Evolutionary conservation across 768 basidiomycete genomes (phyloP).

Genomic region (Omphalotus guepiniiformis): DNA sequence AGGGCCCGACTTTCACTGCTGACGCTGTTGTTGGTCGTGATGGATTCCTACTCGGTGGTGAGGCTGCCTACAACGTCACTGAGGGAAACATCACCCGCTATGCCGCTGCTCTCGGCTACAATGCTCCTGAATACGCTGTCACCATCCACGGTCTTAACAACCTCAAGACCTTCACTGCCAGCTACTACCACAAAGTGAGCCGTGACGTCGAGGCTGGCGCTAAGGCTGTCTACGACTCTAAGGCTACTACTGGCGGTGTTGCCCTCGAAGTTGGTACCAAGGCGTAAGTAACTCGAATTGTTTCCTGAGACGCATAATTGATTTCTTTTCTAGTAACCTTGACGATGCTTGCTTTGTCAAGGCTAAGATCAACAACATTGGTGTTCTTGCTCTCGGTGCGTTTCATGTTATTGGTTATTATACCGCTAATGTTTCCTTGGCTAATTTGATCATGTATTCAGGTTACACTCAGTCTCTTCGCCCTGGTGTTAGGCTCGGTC

Average conservation of each 20-base stretch:
- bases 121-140: constrained; percentile 93
- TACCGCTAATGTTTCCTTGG: not conserved
- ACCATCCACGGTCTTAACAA: constrained; percentile 94
- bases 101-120: constrained; percentile 89
- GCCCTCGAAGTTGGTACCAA: constrained; percentile 94
- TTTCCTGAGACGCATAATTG: not conserved
- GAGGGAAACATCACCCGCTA: constrained; percentile 91
- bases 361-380: constrained; percentile 97
- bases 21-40: constrained; percentile 95
- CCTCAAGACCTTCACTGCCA: constrained; percentile 88
- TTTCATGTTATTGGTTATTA: constrained; percentile 4
- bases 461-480: constrained; percentile 93
- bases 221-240: constrained; percentile 94
- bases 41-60: constrained; percentile 94
- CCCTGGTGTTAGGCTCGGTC: constrained; percentile 87
- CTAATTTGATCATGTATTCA: constrained; percentile 22
- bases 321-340: constrained; percentile 49
- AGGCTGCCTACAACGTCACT: constrained; percentile 95
- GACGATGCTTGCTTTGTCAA: constrained; percentile 92
- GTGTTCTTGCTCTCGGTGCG: constrained; percentile 81
- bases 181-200: constrained; percentile 97
- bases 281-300: constrained; percentile 55
- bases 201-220: constrained; percentile 91
- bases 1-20: constrained; percentile 97
- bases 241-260: constrained; percentile 82